phyloP scores from a whole-genome alignment of 2,329 filamentous ascomycete species.

The Hymenoscyphus infarciens region DNA sequence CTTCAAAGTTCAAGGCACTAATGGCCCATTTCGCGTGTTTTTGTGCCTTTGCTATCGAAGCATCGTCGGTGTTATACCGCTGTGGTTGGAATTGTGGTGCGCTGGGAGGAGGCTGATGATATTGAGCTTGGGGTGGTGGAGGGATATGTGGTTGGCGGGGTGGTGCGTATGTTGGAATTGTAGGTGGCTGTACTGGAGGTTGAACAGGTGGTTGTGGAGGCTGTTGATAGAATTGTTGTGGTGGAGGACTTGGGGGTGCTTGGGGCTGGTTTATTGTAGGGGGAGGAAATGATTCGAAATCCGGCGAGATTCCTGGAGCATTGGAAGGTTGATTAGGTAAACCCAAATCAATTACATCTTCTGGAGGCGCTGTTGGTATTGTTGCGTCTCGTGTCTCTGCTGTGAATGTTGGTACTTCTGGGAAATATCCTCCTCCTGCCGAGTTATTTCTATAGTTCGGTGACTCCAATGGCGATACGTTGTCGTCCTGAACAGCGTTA shows the following conservation, averaged over 20 bases:
- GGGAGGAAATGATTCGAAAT: constrained; percentile 35
- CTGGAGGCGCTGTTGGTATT: constrained; percentile 29
- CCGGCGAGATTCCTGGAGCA: constrained; percentile 24
- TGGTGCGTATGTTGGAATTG: constrained; percentile 18
- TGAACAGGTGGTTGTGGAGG: constrained; percentile 22
- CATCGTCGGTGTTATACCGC: constrained; percentile 60
- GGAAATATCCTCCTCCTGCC: constrained; percentile 56
- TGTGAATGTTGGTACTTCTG: constrained; percentile 41
- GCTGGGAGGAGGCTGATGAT: constrained; percentile 20
- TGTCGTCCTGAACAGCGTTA: constrained; percentile 34
- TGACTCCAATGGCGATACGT: constrained; percentile 51
- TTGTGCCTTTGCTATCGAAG: constrained; percentile 72
- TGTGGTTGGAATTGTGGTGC: constrained; percentile 23
- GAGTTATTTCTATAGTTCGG: constrained; percentile 44
- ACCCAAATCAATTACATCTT: constrained; percentile 25
- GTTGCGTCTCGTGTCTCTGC: constrained; percentile 27
- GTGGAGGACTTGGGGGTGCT: constrained; percentile 17
- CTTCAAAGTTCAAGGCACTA: constrained; percentile 93
- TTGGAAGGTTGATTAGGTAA: constrained; percentile 29
- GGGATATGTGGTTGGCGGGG: constrained; percentile 24
- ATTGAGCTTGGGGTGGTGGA: constrained; percentile 10
- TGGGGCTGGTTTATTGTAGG: constrained; percentile 26
- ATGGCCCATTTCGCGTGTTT: constrained; percentile 98
- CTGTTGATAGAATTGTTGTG: constrained; percentile 38
- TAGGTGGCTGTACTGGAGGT: constrained; percentile 15